Evolutionary conservation across 2,329 filamentous ascomycete genomes (phyloP).

Genomic region (Alternaria sp.): DNA sequence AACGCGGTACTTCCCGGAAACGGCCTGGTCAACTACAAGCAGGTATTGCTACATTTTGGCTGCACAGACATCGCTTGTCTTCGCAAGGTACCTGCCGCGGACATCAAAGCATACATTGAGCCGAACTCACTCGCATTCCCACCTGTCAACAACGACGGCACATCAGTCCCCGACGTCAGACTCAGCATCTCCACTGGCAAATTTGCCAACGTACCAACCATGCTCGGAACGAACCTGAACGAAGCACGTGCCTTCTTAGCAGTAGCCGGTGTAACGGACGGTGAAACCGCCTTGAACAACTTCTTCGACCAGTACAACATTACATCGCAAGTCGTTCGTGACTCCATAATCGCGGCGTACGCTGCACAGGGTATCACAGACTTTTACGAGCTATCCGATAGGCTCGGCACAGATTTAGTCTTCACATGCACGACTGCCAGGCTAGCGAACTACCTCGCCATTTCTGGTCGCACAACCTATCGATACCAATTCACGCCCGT

Average conservation of each 20-base stretch:
- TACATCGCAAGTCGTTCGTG: not conserved
- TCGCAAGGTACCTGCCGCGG: not conserved
- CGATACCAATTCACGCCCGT: slow-evolving; percentile 23
- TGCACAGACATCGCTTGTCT: slow-evolving; percentile 14
- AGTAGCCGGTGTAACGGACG: slow-evolving; percentile 5
- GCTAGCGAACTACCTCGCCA: slow-evolving; percentile 10
- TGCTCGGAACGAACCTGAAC: slow-evolving; percentile 16
- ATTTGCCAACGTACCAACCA: slow-evolving; percentile 13
- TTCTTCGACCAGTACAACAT: slow-evolving; percentile 6
- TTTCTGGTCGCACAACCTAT: slow-evolving; percentile 18
- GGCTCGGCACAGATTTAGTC: slow-evolving; percentile 10
- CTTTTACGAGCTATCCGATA: slow-evolving; percentile 5
- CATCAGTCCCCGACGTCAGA: slow-evolving; percentile 12
- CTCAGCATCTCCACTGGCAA: slow-evolving; percentile 8
- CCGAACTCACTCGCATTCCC: slow-evolving; percentile 12
- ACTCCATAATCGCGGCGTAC: slow-evolving; percentile 7
- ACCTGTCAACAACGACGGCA: slow-evolving; percentile 15
- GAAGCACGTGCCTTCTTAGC: slow-evolving; percentile 17
- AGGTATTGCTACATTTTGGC: slow-evolving; percentile 11
- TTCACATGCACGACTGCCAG: slow-evolving; percentile 14
- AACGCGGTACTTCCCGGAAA: slow-evolving; percentile 10
- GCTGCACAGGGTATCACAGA: not conserved
- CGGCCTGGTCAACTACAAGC: slow-evolving; percentile 11
- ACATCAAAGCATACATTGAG: slow-evolving; percentile 17
- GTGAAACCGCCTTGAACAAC: slow-evolving; percentile 2